phyloP scores from a whole-genome alignment of 495 filamentous ascomycete genomes.

The Bacidia gigantensis region DNA sequence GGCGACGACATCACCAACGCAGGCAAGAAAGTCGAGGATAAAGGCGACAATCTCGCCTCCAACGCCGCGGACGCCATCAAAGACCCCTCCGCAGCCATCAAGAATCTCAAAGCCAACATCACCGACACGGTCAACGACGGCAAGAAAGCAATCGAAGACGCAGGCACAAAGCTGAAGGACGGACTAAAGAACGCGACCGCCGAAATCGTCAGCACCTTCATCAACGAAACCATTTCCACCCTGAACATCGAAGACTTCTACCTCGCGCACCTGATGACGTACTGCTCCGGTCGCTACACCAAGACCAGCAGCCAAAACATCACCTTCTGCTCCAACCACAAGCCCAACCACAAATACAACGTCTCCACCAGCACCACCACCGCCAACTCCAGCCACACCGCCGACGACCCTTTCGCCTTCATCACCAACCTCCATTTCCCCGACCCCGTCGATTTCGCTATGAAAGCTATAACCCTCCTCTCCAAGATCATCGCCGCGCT shows the following conservation, averaged over 20 bases:
- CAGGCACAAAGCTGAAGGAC: not conserved
- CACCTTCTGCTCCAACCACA: constrained; percentile 13
- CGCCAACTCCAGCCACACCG: no score
- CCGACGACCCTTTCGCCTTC: constrained; percentile 8
- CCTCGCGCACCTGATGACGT: constrained; percentile 10
- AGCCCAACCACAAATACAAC: constrained; percentile 8
- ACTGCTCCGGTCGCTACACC: constrained; percentile 5
- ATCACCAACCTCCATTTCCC: constrained; percentile 10
- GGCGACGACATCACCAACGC: constrained; percentile 2
- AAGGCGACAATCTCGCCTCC: not conserved
- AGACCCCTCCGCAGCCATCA: constrained; percentile 1
- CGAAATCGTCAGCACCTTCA: constrained; percentile 9
- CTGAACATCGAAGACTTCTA: constrained; percentile 11
- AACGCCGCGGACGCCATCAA: not conserved
- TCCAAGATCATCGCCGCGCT: constrained; percentile 9
- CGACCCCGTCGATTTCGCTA: constrained; percentile 4
- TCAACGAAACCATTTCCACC: constrained; percentile 10
- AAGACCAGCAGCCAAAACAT: constrained; percentile 2
- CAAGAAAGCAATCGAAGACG: constrained; percentile 7
- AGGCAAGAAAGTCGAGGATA: not conserved
- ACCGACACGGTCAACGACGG: constrained; percentile 3
- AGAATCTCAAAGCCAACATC: constrained; percentile 1
- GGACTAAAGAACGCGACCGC: constrained; percentile 7
- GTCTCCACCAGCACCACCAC: not conserved
- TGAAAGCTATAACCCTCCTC: constrained; percentile 12